Evolutionary conservation across 108 stramenopile species (phyloP), one percentile per base, ranked within the genome.

Genomic region (Nitzschia putrida): DNA sequence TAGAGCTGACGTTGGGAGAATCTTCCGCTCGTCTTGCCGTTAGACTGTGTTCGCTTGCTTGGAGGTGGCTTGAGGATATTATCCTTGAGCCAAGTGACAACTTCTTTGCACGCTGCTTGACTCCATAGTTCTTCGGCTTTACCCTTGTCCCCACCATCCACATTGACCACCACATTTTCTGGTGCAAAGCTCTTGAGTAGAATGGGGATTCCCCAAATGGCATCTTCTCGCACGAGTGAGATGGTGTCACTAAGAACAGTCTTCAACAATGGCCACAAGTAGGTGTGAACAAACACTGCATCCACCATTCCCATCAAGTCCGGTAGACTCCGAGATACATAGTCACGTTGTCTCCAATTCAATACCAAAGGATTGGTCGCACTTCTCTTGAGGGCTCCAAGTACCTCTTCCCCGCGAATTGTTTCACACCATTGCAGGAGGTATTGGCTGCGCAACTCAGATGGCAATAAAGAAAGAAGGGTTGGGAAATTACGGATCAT

Each of bases 311-410:
- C 73, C 56, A 93, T 83, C 50, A 95, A 54, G 57, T 90, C 85
- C 1, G 96, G 92, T 23, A 98, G 65, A 65, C 89, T 88, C 41
- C 80, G 63, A 14, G 96, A 96, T 6, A 98, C 88, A 54, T 84
- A 80, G 56, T 97, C 88, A 47, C 98, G 77, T 64, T 96, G 88
- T 50, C 98, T 74, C 98, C 98, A 98, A 66, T 98, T 97, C 70
- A 97, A 81, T 12, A 90, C 83, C 34, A 87, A 74, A 24, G 92
- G 89, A 63, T 90, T 89, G 18, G 81, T 84, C 0, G 92, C 92
- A 69, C 84, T 88, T 38, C 89, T 69, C 63, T 88, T 90, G 34
- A 82, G 52, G 3, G 86, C 83, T 9, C 88, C 88, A 56, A 92
- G 59, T 7, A 89, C 74, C 56, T 88, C 85, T 65, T 92, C 91